Base-by-base conservation (phyloP, 805 yeast species). In the Saccharomycopsis microspora region DNA sequence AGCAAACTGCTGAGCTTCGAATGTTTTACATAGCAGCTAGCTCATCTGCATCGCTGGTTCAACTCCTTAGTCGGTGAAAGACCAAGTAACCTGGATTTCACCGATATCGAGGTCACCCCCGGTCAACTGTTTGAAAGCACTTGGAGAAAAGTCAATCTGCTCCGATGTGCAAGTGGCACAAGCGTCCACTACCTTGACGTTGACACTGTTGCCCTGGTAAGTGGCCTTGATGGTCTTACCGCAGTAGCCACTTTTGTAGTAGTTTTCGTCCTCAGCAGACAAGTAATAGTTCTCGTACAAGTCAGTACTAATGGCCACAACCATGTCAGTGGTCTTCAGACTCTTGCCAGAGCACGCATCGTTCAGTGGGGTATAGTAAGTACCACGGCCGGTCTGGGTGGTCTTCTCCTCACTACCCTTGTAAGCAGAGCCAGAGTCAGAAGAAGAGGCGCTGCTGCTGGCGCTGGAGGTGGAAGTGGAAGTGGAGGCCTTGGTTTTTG, bases 71-170 rank as follows among this genome's bases (percentile, higher is more conserved):
- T 34, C 36, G n/a, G 36, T 34, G 36, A 9, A 42, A 31, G 44
- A 8, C 85, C 85, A 78, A 44, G 72, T 60, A 56, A 78, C 69
- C 29, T 67, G 62, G 53, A 79, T 69, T 52, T 79, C 71, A 41
- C 84, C 85, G 55, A 68, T 71, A 45, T 60, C 64, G 59, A 64
- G 60, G 56, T 70, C 74, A n/a, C 36, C 36, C n/a, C 36, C 36
- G 10, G 81, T 82, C 51, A 78, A 62, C 53, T 64, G 56, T 37
- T 62, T 46, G 58, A 79, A 78, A 4, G 84, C 84, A 48, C 74
- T 58, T 5, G 82, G 82, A n/a, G 82, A 74, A 48, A 79, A 67
- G 56, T 78, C 84, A 50, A 78, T 70, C 56, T 70, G 75, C 49
- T 73, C 60, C 44, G 62, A 57, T 30, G 60, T 53, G 57, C 84